A percentile compares a stretch with the other conserved stretches of the same genome.
Conservation (phyloP, 371 early-diverging fungal genomes). For the Capillidium heterosporum region DNA sequence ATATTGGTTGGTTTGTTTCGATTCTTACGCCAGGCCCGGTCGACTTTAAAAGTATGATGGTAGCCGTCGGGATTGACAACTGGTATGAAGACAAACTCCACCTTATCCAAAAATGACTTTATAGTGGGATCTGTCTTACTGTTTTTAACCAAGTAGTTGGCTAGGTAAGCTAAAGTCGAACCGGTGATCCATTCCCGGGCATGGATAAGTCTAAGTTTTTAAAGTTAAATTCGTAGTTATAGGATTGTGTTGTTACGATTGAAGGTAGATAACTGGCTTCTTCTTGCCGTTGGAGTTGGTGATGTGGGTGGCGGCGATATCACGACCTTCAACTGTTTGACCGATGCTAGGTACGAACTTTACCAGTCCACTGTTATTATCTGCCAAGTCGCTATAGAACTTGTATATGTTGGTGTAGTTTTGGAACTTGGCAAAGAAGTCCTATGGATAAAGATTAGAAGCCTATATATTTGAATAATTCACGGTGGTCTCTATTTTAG, state of each 20-base stretch:
- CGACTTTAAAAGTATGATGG: constrained; percentile 14
- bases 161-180: background rate
- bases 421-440: background rate
- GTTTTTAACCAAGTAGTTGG: background rate
- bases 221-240: too few relatives aligned
- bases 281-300: background rate
- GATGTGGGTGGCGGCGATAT: constrained; percentile 1
- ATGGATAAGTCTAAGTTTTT: constrained; percentile 1
- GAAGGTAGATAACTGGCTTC: constrained; percentile 1
- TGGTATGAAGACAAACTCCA: constrained; percentile 20
- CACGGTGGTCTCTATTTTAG: too few relatives aligned
- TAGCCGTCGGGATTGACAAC: constrained; percentile 30
- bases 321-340: constrained; percentile 1
- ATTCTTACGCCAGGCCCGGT: constrained; percentile 28
- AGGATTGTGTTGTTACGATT: too few relatives aligned
- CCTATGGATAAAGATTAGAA: background rate
- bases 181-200: constrained; percentile 8
- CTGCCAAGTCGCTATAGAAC: background rate
- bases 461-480: too few relatives aligned
- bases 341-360: constrained; percentile 5
- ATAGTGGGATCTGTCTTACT: background rate
- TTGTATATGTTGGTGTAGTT: background rate
- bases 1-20: background rate
- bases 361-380: background rate
- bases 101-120: background rate